phyloP scores from a whole-genome alignment of 768 basidiomycete genomes.

The Austroboletus eburneus region DNA sequence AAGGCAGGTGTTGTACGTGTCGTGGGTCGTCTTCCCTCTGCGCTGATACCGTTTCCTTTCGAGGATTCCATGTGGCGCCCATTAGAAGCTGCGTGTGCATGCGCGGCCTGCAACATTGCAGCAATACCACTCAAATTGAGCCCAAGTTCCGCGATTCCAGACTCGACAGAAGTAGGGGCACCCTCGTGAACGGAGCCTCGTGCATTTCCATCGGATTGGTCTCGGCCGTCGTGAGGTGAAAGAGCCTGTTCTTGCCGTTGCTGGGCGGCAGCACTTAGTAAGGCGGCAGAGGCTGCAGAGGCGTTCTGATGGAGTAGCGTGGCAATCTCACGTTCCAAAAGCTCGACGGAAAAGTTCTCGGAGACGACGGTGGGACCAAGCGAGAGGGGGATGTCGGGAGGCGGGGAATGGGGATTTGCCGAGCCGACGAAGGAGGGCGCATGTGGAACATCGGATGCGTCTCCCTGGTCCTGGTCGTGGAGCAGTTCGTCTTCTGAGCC shows the following conservation, averaged over 20 bases:
- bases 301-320: slow-evolving; percentile 72
- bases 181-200: slow-evolving; percentile 11
- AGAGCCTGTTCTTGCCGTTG: slow-evolving; percentile 51
- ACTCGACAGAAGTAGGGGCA: slow-evolving; percentile 14
- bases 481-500: slow-evolving; percentile 48
- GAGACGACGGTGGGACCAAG: slow-evolving; percentile 33
- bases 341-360: slow-evolving; percentile 60
- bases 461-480: slow-evolving; percentile 25
- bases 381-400: slow-evolving; percentile 31
- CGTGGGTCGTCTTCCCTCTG: slow-evolving; percentile 43
- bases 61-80: slow-evolving; percentile 44
- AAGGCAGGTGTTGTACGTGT: slow-evolving; percentile 76
- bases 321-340: slow-evolving; percentile 76
- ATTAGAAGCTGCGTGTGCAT: slow-evolving; percentile 52
- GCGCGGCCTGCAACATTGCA: slow-evolving; percentile 77
- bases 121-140: slow-evolving; percentile 63
- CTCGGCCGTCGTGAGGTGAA: slow-evolving; percentile 34
- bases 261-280: slow-evolving; percentile 63
- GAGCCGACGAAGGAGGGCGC: slow-evolving; percentile 25
- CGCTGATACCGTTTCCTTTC: slow-evolving; percentile 44
- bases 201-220: slow-evolving; percentile 17
- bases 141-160: slow-evolving; percentile 37
- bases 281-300: slow-evolving; percentile 60
- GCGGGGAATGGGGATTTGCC: slow-evolving; percentile 12
- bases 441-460: slow-evolving; percentile 31